These are phyloP conservation scores for Trichoderma sp. DNA, from an alignment of 2,329 filamentous ascomycete species.

Conservation along the genomic window DNA sequence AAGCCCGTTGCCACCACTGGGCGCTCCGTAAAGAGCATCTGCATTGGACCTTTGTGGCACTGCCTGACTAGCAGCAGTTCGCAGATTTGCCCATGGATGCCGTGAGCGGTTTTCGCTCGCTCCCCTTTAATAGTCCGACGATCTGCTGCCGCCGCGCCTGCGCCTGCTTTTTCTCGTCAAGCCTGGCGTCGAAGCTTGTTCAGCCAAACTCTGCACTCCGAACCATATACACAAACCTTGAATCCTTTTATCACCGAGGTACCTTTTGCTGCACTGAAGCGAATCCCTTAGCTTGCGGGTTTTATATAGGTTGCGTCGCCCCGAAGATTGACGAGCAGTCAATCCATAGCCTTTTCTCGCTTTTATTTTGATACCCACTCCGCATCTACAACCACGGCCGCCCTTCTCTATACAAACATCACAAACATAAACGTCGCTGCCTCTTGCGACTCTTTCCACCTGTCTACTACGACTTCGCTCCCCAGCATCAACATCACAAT, in stretches of 20 bases:
- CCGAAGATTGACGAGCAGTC: not conserved
- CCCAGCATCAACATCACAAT: conserved; percentile 33
- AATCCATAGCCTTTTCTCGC: not conserved
- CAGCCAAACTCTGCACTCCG: not conserved
- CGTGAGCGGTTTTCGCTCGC: conserved; percentile 18
- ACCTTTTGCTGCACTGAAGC: not conserved
- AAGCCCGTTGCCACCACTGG: conserved; percentile 19
- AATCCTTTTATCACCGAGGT: not conserved
- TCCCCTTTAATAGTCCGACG: conserved; percentile 21
- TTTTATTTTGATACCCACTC: not conserved
- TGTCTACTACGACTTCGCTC: not conserved
- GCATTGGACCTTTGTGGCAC: not conserved
- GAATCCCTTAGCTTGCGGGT: not conserved
- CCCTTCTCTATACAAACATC: not conserved
- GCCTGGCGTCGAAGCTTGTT: conserved; percentile 16
- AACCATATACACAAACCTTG: conserved; percentile 1
- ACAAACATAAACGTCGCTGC: not conserved
- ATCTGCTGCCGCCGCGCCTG: conserved; percentile 23
- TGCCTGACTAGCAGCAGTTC: conserved; percentile 20
- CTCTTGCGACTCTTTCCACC: not conserved
- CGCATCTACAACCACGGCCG: not conserved
- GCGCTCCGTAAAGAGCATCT: conserved; percentile 9
- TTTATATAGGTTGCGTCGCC: not conserved
- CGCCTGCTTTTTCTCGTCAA: conserved; percentile 7
- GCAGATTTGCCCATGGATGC: conserved; percentile 10